phyloP scores from a whole-genome alignment of 106 monocot species.

The Apostasia ramifera region DNA sequence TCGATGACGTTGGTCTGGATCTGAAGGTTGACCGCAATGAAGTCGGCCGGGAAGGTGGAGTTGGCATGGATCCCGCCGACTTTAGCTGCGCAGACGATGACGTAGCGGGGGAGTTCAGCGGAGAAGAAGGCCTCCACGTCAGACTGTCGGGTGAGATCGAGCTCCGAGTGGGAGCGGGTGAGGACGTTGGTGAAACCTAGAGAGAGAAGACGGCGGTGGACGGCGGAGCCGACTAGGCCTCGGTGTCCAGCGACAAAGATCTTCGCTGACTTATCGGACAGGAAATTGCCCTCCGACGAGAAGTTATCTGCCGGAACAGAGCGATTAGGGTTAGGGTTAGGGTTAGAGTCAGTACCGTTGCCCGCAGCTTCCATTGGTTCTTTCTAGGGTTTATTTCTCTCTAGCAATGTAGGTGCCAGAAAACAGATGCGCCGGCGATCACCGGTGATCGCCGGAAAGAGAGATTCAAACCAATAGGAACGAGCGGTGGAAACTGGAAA shows the following conservation, averaged over 20 bases:
- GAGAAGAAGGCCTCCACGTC: constrained; percentile 86
- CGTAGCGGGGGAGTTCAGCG: constrained; percentile 58
- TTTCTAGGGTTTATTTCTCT: no score
- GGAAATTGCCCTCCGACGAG: constrained; percentile 30
- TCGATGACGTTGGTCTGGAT: constrained; percentile 97
- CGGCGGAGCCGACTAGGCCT: constrained; percentile 85
- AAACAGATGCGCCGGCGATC: no score
- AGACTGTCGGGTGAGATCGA: constrained; percentile 90
- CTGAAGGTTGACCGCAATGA: constrained; percentile 90
- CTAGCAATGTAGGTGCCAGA: no score
- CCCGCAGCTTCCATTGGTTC: not conserved
- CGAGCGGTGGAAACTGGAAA: no score
- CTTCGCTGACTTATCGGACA: constrained; percentile 62
- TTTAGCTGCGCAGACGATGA: constrained; percentile 85
- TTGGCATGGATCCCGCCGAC: constrained; percentile 98
- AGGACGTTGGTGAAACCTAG: constrained; percentile 81
- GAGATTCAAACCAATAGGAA: no score
- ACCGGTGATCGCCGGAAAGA: no score
- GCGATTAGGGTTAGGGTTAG: constrained; percentile 2
- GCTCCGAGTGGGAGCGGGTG: constrained; percentile 62
- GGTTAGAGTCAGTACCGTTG: not conserved
- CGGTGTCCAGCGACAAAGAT: constrained; percentile 91
- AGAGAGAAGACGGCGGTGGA: constrained; percentile 54
- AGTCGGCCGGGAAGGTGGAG: constrained; percentile 90
- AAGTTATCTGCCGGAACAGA: not conserved